Evolutionary conservation across 1,139 yeast species (phyloP), one percentile per base, ranked within the genome.

Genomic region (Pichia norvegensis): DNA sequence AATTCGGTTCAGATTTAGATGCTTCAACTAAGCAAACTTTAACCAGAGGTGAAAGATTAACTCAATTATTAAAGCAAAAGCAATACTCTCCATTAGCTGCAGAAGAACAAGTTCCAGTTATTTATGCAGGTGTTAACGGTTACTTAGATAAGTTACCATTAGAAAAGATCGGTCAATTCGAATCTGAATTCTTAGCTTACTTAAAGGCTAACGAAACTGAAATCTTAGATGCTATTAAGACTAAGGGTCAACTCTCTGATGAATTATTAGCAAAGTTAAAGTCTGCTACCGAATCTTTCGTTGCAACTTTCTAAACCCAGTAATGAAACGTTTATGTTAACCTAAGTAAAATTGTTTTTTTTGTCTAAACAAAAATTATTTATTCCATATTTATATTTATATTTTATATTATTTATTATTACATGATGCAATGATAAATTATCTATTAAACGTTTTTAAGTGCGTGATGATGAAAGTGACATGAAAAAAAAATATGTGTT

Each of bases 81-180:
- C 98, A 94, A 80, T 85, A 83, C 80, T 67, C 84, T 65, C 99
- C 99, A 70, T 76, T 90, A 70, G 83, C 97, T 69, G 95, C 97
- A 67, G 97, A 92, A 76, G 96, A 90, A 77, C 96, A 88, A 79
- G 98, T 94, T 57, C 98, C 98, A 70, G 79, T 88, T 68, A 90
- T 94, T 70, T 94, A 72, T 79, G 98, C 98, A 61, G 99, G 96
- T 86, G 98, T 94, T 67, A 90, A 92, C 82, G 99, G 99, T 82
- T 87, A 68, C 90, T 84, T 94, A 68, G 99, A 94, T 72, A 67
- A 74, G 61, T 68, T 94, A 64, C 85, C 95, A 59, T 76, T 92
- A 62, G 80, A 82, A 67, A 85, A 87, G 73, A 81, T 94, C 66
- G 87, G 77, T 70, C 87, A 85, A 71, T 94, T 85, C 67, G 99